phyloP scores from a whole-genome alignment of 768 basidiomycete genomes.

The Gymnopilus junonius region DNA sequence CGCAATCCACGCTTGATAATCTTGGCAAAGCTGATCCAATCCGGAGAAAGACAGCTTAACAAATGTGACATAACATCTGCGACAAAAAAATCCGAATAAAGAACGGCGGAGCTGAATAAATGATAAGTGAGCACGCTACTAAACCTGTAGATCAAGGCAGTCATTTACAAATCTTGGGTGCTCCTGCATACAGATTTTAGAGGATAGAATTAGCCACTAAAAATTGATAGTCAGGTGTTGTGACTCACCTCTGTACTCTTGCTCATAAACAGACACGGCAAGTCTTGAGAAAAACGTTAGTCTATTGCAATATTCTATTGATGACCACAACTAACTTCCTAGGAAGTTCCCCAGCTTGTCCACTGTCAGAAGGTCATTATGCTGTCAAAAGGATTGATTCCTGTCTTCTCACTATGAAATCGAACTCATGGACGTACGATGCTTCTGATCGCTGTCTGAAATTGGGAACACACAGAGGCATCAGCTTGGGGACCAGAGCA shows the following conservation, averaged over 20 bases:
- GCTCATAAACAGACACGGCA: conserved; percentile 62
- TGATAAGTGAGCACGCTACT: neutral
- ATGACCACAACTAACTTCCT: conserved; percentile 37
- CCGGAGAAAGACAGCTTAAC: conserved; percentile 78
- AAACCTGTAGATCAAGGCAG: neutral
- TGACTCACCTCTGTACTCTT: conserved; percentile 55
- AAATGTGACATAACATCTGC: conserved; percentile 77
- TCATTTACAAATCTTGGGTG: conserved; percentile 26
- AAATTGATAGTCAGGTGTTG: neutral
- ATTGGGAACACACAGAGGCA: conserved; percentile 42
- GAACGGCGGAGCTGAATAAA: conserved; percentile 67
- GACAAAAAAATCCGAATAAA: conserved; percentile 80
- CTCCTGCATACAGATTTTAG: conserved; percentile 19
- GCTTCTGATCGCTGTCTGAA: conserved; percentile 50
- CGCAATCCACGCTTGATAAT: conserved; percentile 68
- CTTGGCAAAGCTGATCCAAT: conserved; percentile 64
- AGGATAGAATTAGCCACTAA: neutral
- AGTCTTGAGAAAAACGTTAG: conserved; percentile 37
- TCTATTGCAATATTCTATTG: neutral
- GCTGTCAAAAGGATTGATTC: conserved; percentile 32
- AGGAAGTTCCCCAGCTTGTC: conserved; percentile 73
- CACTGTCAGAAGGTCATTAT: conserved; percentile 51
- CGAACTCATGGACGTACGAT: conserved; percentile 26
- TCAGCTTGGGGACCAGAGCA: conserved; percentile 49
- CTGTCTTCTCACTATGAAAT: neutral